These are phyloP conservation scores for Chlorociboria aeruginascens DNA, from an alignment of 495 filamentous ascomycete genomes.

Conservation along the genomic window DNA sequence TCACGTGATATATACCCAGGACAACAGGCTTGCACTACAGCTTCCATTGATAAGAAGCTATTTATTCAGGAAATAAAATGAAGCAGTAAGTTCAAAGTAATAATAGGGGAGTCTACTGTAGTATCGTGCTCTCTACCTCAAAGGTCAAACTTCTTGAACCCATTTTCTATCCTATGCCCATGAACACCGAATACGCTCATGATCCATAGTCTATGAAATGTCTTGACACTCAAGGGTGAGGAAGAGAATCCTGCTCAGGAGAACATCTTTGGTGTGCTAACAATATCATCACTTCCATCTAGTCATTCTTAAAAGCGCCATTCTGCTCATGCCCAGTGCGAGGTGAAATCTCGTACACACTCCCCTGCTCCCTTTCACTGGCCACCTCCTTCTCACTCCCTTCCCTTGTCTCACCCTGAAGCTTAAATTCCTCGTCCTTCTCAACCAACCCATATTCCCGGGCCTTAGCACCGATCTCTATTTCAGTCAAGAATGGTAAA, in stretches of 20 bases:
- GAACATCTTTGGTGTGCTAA: background rate
- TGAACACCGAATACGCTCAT: no score
- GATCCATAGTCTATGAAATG: no score
- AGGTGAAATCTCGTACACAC: background rate
- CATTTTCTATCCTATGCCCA: no score
- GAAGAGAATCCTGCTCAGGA: background rate
- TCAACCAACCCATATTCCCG: conserved; percentile 14
- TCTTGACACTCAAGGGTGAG: no score
- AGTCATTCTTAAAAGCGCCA: conserved; percentile 2
- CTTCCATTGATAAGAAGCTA: no score
- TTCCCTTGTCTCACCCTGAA: conserved; percentile 3
- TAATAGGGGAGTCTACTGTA: no score
- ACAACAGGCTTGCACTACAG: no score
- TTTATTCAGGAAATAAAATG: no score
- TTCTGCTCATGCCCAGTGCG: background rate
- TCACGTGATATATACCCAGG: no score
- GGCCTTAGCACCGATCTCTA: conserved; percentile 42
- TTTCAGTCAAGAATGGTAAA: conserved; percentile 50
- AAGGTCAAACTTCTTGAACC: no score
- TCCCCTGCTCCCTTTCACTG: background rate
- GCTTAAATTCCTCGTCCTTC: conserved; percentile 9
- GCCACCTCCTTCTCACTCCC: background rate
- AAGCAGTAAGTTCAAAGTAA: no score
- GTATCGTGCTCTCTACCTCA: no score
- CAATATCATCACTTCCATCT: background rate